phyloP scores from a whole-genome alignment of 495 filamentous ascomycete genomes.

The Friedmanniomyces simplex region DNA sequence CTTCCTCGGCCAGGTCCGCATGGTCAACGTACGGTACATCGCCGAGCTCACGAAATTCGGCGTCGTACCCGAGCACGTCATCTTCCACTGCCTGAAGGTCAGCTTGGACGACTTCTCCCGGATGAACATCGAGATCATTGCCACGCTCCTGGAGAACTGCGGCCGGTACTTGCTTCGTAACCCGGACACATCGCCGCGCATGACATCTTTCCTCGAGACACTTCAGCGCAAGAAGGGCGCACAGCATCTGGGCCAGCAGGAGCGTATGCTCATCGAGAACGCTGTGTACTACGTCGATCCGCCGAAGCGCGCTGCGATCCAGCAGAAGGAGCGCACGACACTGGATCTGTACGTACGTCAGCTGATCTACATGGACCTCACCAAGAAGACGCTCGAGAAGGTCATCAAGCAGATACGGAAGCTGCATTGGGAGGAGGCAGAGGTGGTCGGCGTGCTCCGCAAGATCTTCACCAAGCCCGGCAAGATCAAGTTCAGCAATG shows the following conservation, averaged over 20 bases:
- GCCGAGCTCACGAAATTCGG: conserved; percentile 97
- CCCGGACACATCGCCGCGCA: conserved; percentile 83
- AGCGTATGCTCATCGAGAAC: conserved; percentile 97
- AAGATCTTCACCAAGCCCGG: conserved; percentile 92
- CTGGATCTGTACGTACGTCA: conserved; percentile 87
- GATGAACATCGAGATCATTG: conserved; percentile 98
- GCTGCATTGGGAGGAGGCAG: conserved; percentile 90
- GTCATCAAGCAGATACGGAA: conserved; percentile 87
- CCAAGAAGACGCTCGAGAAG: conserved; percentile 85
- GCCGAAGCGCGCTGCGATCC: conserved; percentile 82
- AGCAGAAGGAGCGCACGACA: conserved; percentile 90
- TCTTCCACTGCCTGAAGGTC: conserved; percentile 97
- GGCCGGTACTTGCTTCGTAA: conserved; percentile 90
- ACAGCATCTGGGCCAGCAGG: conserved; percentile 88
- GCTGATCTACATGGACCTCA: conserved; percentile 85
- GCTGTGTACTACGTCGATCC: conserved; percentile 97
- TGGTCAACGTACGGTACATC: conserved; percentile 91
- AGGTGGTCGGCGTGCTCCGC: conserved; percentile 74
- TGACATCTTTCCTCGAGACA: conserved; percentile 89
- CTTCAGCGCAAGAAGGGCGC: conserved; percentile 91
- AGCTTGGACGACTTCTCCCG: conserved; percentile 95
- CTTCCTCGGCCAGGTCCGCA: conserved; percentile 84
- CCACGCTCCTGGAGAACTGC: conserved; percentile 94
- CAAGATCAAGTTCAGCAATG: conserved; percentile 95
- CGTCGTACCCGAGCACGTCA: conserved; percentile 94